Percentiles rank a stretch among this genome's conserved stretches.
Conservation (phyloP, 1,284 basidiomycete genomes). For the Apiotrichum montevideense region DNA sequence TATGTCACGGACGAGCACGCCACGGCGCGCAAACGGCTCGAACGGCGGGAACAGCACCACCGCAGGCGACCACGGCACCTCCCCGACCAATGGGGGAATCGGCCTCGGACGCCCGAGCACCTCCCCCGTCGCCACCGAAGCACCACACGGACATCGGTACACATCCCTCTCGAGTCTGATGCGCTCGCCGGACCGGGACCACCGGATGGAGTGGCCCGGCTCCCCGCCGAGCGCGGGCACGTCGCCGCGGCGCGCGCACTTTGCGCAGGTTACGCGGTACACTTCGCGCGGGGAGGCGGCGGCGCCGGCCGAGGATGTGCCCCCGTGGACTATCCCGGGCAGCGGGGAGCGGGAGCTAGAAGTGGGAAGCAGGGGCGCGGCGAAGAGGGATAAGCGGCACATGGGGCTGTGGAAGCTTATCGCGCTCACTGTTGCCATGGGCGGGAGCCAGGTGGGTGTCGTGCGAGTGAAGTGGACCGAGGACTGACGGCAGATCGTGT, state of each 20-base stretch:
- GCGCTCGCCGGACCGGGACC: constrained; percentile 7
- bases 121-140: background rate
- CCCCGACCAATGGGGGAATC: background rate
- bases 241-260: background rate
- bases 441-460: constrained; percentile 65
- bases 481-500: constrained; percentile 29
- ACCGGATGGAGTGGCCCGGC: constrained; percentile 2
- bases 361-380: background rate
- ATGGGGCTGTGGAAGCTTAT: constrained; percentile 37
- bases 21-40: too few species aligned
- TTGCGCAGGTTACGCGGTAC: background rate
- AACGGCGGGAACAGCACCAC: too few species aligned
- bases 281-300: background rate
- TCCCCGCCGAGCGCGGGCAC: background rate
- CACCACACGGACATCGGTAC: constrained; percentile 10
- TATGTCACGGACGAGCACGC: too few species aligned
- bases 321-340: constrained; percentile 1
- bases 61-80: background rate
- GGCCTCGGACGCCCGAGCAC: background rate
- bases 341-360: constrained; percentile 3
- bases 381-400: constrained; percentile 9
- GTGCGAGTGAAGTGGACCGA: too few species aligned
- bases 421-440: constrained; percentile 52
- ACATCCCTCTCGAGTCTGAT: constrained; percentile 36
- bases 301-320: background rate